Base-by-base conservation (phyloP, 1,284 basidiomycete species). In the Melampsora larici-populina region DNA sequence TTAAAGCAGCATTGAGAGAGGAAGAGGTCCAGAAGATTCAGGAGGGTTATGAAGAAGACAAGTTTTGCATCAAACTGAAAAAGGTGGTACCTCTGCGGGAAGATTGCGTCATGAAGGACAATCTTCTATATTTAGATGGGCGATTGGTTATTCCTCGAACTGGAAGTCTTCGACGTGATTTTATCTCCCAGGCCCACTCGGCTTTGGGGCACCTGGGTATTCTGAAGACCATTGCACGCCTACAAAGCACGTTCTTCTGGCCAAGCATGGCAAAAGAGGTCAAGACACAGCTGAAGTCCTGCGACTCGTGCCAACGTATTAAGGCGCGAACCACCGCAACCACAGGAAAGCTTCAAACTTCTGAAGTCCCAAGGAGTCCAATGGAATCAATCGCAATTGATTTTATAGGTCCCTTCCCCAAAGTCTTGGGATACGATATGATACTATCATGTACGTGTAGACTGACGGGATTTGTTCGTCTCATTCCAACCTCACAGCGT, bases 121-220 rank as follows among this genome's bases (percentile, higher is more conserved):
- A 80, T 0, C 79, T 86, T 0, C 80, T 85, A 40, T 86, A 80
- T 73, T 75, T 85, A 15, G 82, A 81, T 1, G 51, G 74, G 0
- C 70, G 82, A 0, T 78, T 86, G 0, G 78, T 86, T 2, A 83
- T 86, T 6, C 86, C 85, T 0, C 64, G 72, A 0, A 55, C 33
- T 7, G 48, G 46, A n/a, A n/a, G n/a, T n/a, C n/a, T n/a, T 84
- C n/a, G n/a, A n/a, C n/a, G n/a, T n/a, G n/a, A n/a, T n/a, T n/a
- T n/a, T n/a, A n/a, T n/a, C n/a, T n/a, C n/a, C n/a, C n/a, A n/a
- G n/a, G n/a, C n/a, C n/a, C n/a, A n/a, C n/a, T n/a, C n/a, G n/a
- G n/a, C n/a, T n/a, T n/a, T n/a, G n/a, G n/a, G n/a, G n/a, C n/a
- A n/a, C n/a, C n/a, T n/a, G n/a, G n/a, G n/a, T n/a, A n/a, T n/a